Evolutionary conservation across 371 early-diverging fungal species (phyloP).

Genomic region (Enteropsectra breve): DNA sequence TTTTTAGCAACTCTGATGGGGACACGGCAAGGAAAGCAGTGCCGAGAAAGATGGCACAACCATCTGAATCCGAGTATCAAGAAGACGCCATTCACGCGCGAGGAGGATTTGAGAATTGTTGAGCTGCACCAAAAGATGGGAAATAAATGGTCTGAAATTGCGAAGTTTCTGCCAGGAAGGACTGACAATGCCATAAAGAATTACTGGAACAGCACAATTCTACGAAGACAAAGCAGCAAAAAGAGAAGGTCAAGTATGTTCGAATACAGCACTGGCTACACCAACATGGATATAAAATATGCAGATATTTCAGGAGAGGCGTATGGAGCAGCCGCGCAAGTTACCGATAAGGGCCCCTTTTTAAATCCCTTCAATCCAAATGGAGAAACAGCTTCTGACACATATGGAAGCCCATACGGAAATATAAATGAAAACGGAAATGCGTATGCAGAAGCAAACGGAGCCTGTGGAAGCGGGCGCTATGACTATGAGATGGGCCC

Average conservation of each 20-base stretch:
- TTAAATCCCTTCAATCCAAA: too few relatives aligned
- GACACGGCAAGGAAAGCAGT: conserved; percentile 60
- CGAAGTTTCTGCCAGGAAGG: conserved; percentile 58
- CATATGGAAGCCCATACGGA: too few relatives aligned
- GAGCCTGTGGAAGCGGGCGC: too few relatives aligned
- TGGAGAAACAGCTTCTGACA: too few relatives aligned
- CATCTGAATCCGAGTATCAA: conserved; percentile 60
- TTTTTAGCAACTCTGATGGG: conserved; percentile 56
- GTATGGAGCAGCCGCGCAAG: too few relatives aligned
- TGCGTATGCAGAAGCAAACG: too few relatives aligned
- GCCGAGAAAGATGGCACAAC: conserved; percentile 62
- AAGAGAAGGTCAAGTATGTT: conserved; percentile 32
- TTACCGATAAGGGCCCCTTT: too few relatives aligned
- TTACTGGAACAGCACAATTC: conserved; percentile 59
- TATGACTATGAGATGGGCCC: too few relatives aligned
- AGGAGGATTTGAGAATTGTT: conserved; percentile 55
- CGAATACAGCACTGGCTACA: too few relatives aligned
- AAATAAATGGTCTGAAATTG: conserved; percentile 60
- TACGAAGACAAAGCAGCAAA: conserved; percentile 44
- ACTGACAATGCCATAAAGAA: conserved; percentile 62
- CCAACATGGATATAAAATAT: too few relatives aligned
- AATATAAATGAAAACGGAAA: too few relatives aligned
- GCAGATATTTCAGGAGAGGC: too few relatives aligned
- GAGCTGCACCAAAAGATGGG: conserved; percentile 56
- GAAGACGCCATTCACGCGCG: conserved; percentile 58